A percentile compares a stretch with the other conserved stretches of the same genome.
These are phyloP conservation scores for Cladorrhinum sp. DNA, from an alignment of 2,329 filamentous ascomycete species.

Conservation along the genomic window DNA sequence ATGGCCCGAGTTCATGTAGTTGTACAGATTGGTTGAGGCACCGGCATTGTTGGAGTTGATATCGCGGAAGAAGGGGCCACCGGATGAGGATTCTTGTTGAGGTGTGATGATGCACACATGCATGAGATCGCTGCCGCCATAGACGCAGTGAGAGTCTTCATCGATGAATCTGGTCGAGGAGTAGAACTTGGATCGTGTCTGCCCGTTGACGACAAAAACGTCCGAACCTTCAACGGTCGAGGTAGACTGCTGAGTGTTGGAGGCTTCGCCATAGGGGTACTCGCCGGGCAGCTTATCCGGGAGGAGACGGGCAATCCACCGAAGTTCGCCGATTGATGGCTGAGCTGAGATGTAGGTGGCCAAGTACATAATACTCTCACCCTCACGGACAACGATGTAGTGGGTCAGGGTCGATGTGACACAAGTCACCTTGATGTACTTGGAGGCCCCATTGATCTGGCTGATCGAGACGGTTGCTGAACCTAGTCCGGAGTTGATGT, in stretches of 20 bases:
- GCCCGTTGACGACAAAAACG: constrained; percentile 56
- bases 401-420: constrained; percentile 59
- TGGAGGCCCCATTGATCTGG: constrained; percentile 33
- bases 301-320: constrained; percentile 61
- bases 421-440: constrained; percentile 61
- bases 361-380: constrained; percentile 59
- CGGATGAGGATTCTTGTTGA: constrained; percentile 58
- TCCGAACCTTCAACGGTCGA: constrained; percentile 57
- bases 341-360: constrained; percentile 60
- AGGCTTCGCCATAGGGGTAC: constrained; percentile 53
- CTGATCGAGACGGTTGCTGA: constrained; percentile 52
- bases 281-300: constrained; percentile 48
- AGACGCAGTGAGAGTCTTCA: constrained; percentile 61
- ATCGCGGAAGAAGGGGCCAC: constrained; percentile 64
- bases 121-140: constrained; percentile 43
- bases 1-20: constrained; percentile 67
- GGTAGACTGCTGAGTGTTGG: constrained; percentile 51
- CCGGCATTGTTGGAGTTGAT: constrained; percentile 65
- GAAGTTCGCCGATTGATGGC: constrained; percentile 57
- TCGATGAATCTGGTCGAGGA: constrained; percentile 68
- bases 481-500: constrained; percentile 59
- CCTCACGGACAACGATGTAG: constrained; percentile 59
- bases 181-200: constrained; percentile 70
- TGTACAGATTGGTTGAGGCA: constrained; percentile 56
- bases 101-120: constrained; percentile 62